Conservation (phyloP, 495 filamentous ascomycete species). For the Xylaria telfairii region DNA sequence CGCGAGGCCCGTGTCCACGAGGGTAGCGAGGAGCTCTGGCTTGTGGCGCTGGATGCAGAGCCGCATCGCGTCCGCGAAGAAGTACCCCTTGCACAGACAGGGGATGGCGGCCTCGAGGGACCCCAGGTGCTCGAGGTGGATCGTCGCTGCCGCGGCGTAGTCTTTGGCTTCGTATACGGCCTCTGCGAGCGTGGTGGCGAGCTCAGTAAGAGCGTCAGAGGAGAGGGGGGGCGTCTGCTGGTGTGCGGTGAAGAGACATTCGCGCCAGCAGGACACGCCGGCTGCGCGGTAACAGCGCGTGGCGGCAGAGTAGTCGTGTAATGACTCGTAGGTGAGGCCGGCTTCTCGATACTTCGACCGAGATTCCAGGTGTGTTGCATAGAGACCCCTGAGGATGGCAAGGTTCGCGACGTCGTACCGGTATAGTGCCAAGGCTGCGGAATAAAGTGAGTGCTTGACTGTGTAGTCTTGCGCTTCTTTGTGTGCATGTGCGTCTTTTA, state of each 20-base stretch:
- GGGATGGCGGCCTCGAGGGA: conserved; percentile 70
- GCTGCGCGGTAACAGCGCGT: conserved; percentile 80
- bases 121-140: conserved; percentile 79
- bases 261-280: conserved; percentile 78
- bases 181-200: conserved; percentile 72
- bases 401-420: conserved; percentile 71
- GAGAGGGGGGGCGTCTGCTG: conserved; percentile 62
- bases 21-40: conserved; percentile 54
- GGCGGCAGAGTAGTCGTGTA: conserved; percentile 72
- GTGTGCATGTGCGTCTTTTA: conserved; percentile 69
- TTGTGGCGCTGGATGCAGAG: conserved; percentile 56
- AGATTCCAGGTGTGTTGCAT: conserved; percentile 77
- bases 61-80: conserved; percentile 83
- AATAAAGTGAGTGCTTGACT: conserved; percentile 79
- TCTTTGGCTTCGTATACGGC: conserved; percentile 80
- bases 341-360: conserved; percentile 82
- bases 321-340: conserved; percentile 85
- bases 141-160: conserved; percentile 76
- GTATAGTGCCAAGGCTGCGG: conserved; percentile 78
- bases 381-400: conserved; percentile 69
- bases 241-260: conserved; percentile 81
- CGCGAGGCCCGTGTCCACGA: conserved; percentile 75
- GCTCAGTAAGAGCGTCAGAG: conserved; percentile 60
- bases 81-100: conserved; percentile 80
- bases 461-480: conserved; percentile 79